These are phyloP conservation scores for Xerocomus tenax DNA, from an alignment of 1,284 basidiomycete species.

Conservation along the genomic window DNA sequence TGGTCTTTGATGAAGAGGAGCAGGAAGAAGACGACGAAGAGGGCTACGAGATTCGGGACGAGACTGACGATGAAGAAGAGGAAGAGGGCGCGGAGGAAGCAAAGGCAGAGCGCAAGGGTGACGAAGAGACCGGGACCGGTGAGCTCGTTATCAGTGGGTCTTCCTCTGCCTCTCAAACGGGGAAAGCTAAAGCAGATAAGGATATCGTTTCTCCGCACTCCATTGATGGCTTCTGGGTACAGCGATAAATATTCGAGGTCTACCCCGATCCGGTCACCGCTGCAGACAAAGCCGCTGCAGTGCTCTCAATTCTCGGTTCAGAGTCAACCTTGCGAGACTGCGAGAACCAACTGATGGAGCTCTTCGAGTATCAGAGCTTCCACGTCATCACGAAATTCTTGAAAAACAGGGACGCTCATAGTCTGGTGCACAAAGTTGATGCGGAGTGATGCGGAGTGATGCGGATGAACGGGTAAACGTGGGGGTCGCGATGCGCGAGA, in stretches of 20 bases:
- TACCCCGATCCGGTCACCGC: conserved; percentile 94
- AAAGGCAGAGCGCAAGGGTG: conserved; percentile 38
- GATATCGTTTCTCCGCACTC: conserved; percentile 83
- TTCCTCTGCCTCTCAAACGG: conserved; percentile 36
- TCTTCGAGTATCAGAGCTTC: conserved; percentile 93
- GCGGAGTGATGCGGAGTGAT: conserved; percentile 78
- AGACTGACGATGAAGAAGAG: conserved; percentile 69
- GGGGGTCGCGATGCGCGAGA: conserved; percentile 97
- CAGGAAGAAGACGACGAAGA: conserved; percentile 86
- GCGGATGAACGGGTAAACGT: conserved; percentile 89
- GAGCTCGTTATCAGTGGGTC: conserved; percentile 68
- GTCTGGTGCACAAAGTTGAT: conserved; percentile 51
- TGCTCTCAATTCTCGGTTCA: conserved; percentile 82
- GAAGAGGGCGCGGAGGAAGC: conserved; percentile 46
- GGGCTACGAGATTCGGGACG: conserved; percentile 71
- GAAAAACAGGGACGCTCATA: conserved; percentile 91
- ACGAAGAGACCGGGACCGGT: conserved; percentile 47
- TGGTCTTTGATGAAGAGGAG: conserved; percentile 81
- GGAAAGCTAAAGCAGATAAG: conserved; percentile 54
- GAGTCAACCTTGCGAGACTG: conserved; percentile 87
- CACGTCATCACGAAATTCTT: conserved; percentile 86
- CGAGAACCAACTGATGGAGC: conserved; percentile 94
- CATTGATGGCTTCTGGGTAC: conserved; percentile 97
- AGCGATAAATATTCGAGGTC: conserved; percentile 82
- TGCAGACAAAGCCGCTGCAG: conserved; percentile 81